Conservation (phyloP, 176 grass and related monocot genomes). For the Oryza nivara region DNA sequence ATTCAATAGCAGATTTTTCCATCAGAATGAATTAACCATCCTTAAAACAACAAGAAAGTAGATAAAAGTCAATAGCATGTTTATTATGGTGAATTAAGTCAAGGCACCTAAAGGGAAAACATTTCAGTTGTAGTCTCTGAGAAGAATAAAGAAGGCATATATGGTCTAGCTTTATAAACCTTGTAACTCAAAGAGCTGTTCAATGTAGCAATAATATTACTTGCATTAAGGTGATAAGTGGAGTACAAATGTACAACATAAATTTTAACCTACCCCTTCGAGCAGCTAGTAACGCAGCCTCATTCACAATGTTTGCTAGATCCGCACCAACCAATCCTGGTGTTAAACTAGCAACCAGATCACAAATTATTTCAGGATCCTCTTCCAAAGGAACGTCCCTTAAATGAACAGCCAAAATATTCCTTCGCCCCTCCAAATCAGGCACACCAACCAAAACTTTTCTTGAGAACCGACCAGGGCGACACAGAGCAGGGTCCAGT, state of each 20-base stretch:
- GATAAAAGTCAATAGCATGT: not conserved
- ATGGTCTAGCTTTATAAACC: not conserved
- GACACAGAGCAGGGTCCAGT: conserved; percentile 81
- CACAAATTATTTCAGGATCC: conserved; percentile 66
- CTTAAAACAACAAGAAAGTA: conserved; percentile 11
- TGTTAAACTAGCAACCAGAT: conserved; percentile 82
- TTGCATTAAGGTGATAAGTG: conserved; percentile 30
- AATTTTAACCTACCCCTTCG: conserved; percentile 56
- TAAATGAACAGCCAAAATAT: conserved; percentile 85
- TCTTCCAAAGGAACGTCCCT: conserved; percentile 81
- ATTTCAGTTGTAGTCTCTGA: not conserved
- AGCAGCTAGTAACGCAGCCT: conserved; percentile 84
- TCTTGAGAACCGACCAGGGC: conserved; percentile 91
- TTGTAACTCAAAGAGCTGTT: conserved; percentile 18
- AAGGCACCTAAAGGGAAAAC: conserved; percentile 13
- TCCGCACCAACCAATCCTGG: conserved; percentile 86
- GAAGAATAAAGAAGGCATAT: not conserved
- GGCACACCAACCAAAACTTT: conserved; percentile 93
- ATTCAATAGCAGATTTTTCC: conserved; percentile 1
- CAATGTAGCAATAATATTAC: not conserved
- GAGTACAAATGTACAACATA: not conserved
- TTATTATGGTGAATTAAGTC: not conserved
- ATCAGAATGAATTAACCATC: not conserved
- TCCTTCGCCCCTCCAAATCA: conserved; percentile 80
- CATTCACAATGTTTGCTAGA: conserved; percentile 91